Conservation (phyloP, 257 asterid species). For the Nicotiana obtusifolia region DNA sequence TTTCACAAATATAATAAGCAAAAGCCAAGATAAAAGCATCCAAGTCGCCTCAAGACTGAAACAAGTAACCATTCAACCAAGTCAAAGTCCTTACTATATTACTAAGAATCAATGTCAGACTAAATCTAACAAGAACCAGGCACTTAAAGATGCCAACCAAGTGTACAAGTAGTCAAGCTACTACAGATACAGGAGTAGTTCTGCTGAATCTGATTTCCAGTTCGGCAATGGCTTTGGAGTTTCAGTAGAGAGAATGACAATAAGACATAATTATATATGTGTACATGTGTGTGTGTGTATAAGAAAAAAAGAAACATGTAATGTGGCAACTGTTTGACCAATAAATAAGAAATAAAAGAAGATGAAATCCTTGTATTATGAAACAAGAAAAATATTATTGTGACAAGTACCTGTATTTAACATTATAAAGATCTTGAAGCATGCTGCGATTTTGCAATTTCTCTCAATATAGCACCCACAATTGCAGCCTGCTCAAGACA, state of each 20-base stretch:
- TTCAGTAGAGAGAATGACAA: neutral
- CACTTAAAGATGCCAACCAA: neutral
- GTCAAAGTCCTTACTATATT: neutral
- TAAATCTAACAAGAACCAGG: neutral
- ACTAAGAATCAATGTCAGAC: neutral
- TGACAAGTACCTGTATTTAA: neutral
- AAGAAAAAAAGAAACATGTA: neutral
- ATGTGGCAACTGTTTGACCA: neutral
- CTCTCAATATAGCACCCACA: constrained; percentile 86
- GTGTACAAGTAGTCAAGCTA: neutral
- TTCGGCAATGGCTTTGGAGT: neutral
- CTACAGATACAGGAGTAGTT: neutral
- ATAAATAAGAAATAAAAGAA: neutral
- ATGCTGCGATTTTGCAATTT: constrained; percentile 85
- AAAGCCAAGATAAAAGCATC: neutral
- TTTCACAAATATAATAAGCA: neutral
- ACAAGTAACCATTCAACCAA: neutral
- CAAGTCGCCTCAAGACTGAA: neutral
- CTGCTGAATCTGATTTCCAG: neutral
- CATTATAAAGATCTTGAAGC: constrained; percentile 59
- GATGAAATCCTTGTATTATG: neutral
- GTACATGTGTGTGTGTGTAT: neutral
- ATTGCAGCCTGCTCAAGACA: constrained; percentile 92
- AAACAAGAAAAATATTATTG: neutral
- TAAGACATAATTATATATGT: neutral